These are phyloP conservation scores for Ochetophila trinervis DNA, from an alignment of 306 rosid genomes.

Conservation along the genomic window DNA sequence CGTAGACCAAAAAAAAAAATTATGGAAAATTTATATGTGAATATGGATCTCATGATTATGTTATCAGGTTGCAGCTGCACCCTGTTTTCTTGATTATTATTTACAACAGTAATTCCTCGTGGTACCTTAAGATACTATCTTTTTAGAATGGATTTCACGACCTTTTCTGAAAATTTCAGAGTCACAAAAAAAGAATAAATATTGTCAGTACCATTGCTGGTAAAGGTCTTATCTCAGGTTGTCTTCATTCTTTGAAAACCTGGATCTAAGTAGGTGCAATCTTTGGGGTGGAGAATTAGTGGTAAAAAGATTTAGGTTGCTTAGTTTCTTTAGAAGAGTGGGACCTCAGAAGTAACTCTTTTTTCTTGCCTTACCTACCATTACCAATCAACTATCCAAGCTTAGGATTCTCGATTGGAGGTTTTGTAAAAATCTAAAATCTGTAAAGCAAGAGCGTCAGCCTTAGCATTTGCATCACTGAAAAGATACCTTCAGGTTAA, in stretches of 20 bases:
- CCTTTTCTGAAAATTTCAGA: too few relatives aligned
- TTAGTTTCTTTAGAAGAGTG: not conserved
- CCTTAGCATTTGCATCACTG: slow-evolving; percentile 1
- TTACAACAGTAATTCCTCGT: too few relatives aligned
- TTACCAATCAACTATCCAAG: not conserved
- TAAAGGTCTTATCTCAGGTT: not conserved
- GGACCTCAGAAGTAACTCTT: not conserved
- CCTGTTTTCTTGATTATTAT: not conserved
- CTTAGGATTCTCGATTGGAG: slow-evolving; percentile 7
- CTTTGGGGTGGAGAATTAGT: not conserved
- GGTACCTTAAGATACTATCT: not conserved
- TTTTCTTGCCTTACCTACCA: not conserved
- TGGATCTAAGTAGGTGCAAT: not conserved
- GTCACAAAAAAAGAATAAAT: too few relatives aligned
- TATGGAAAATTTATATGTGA: too few relatives aligned
- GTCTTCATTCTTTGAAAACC: not conserved
- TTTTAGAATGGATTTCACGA: too few relatives aligned
- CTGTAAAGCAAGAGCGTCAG: too few relatives aligned
- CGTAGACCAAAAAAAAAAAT: too few relatives aligned
- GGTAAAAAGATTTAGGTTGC: not conserved
- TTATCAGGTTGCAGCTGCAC: not conserved
- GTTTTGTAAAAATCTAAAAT: slow-evolving; percentile 7
- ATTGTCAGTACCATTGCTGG: not conserved
- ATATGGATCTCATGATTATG: too few relatives aligned
- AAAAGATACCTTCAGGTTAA: too few relatives aligned